Conservation (phyloP, 371 early-diverging fungal genomes). For the Mucor ambiguus region DNA sequence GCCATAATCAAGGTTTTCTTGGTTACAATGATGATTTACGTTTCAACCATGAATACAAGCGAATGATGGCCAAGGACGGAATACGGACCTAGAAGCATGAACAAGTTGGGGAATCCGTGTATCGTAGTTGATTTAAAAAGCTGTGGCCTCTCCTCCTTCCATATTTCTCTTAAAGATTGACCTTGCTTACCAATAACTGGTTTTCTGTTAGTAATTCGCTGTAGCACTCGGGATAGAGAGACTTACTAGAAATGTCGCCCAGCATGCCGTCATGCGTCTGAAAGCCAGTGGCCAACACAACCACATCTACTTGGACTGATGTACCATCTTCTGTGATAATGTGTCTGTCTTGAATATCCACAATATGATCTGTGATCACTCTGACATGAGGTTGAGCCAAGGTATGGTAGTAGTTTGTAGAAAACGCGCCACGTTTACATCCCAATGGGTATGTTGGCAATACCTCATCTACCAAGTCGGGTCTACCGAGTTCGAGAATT, state of each 20-base stretch:
- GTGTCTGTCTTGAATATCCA: not conserved
- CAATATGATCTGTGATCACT: not conserved
- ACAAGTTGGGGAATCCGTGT: constrained; percentile 43
- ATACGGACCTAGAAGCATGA: constrained; percentile 38
- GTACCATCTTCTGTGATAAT: not conserved
- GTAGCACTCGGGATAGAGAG: not conserved
- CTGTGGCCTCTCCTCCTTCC: constrained; percentile 16
- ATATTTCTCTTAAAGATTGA: constrained; percentile 9
- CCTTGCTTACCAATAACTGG: constrained; percentile 21
- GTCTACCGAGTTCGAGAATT: constrained; percentile 17
- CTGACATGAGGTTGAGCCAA: not conserved
- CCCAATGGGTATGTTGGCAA: constrained; percentile 53
- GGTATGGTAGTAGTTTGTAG: constrained; percentile 52
- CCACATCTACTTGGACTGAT: not conserved
- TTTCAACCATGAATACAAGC: constrained; percentile 34
- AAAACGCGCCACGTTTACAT: constrained; percentile 59
- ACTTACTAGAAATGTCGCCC: not conserved
- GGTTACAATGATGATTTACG: not conserved
- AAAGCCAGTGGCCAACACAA: not conserved
- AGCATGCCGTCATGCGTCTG: not conserved
- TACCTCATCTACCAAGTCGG: constrained; percentile 37
- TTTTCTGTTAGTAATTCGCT: not conserved
- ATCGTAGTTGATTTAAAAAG: constrained; percentile 29
- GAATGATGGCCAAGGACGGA: constrained; percentile 32
- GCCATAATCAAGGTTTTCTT: not conserved